Evolutionary conservation across 192 early-diverging fungal species (phyloP).

Genomic region (Umbelopsis sp.): DNA sequence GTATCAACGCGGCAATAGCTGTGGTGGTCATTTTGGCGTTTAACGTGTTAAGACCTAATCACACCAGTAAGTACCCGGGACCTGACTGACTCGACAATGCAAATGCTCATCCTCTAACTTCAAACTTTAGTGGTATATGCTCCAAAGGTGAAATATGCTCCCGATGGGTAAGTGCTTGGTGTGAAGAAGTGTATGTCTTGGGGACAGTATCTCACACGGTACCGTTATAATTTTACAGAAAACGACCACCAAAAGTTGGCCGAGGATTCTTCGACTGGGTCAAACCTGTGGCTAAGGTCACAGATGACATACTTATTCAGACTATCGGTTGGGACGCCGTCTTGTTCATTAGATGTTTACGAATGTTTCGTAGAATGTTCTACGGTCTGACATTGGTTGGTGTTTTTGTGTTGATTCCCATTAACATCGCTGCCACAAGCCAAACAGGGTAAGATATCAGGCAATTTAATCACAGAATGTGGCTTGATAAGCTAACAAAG

Average conservation of each 20-base stretch:
- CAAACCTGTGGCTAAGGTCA: slow-evolving; percentile 53
- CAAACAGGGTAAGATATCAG: slow-evolving; percentile 52
- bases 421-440: slow-evolving; percentile 58
- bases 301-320: slow-evolving; percentile 62
- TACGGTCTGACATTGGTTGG: slow-evolving; percentile 60
- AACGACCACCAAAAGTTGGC: slow-evolving; percentile 66
- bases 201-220: not conserved
- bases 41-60: slow-evolving; percentile 59
- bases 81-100: not conserved
- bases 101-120: slow-evolving; percentile 2
- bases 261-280: slow-evolving; percentile 69
- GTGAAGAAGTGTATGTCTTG: not conserved
- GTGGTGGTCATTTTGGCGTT: slow-evolving; percentile 59
- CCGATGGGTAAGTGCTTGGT: slow-evolving; percentile 30
- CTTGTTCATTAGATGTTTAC: slow-evolving; percentile 68
- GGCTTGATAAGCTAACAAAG: too few relatives aligned
- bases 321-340: slow-evolving; percentile 75
- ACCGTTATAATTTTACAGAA: slow-evolving; percentile 35
- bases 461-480: slow-evolving; percentile 13
- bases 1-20: slow-evolving; percentile 59
- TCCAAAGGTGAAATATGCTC: slow-evolving; percentile 46
- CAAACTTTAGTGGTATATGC: slow-evolving; percentile 48
- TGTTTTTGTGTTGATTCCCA: slow-evolving; percentile 61
- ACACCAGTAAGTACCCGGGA: slow-evolving; percentile 50
- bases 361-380: slow-evolving; percentile 61